phyloP scores from a whole-genome alignment of 345 rosid genomes.

The Firmiana major region DNA sequence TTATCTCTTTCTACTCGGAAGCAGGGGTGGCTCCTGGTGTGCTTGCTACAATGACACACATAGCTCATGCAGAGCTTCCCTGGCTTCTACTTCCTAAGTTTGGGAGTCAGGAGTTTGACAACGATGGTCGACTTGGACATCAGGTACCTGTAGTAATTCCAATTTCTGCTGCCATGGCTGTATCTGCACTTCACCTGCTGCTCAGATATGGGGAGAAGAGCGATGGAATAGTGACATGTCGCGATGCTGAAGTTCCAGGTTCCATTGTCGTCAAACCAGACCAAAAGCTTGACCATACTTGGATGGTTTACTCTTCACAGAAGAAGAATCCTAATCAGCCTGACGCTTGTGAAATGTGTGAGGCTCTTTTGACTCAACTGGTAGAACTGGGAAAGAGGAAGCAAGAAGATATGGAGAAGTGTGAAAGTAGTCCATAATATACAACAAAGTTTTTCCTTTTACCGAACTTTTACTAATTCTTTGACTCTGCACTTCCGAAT shows the following conservation, averaged over 20 bases:
- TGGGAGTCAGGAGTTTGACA: conserved; percentile 24
- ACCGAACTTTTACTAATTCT: not conserved
- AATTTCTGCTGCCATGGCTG: conserved; percentile 56
- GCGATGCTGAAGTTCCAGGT: conserved; percentile 69
- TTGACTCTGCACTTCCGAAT: not conserved
- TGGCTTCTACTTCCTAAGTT: conserved; percentile 48
- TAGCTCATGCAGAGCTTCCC: conserved; percentile 71
- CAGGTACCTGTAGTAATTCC: conserved; percentile 59
- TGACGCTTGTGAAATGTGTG: conserved; percentile 59
- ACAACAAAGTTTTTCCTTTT: not conserved
- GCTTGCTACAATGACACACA: conserved; percentile 55
- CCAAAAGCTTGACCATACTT: conserved; percentile 55
- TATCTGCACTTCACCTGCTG: conserved; percentile 57
- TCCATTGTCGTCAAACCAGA: conserved; percentile 53
- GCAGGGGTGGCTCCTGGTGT: conserved; percentile 52
- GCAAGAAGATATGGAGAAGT: conserved; percentile 20
- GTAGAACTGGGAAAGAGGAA: conserved; percentile 44
- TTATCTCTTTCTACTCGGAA: conserved; percentile 58
- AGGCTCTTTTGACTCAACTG: conserved; percentile 54
- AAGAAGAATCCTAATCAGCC: conserved; percentile 41
- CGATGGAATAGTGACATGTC: conserved; percentile 55
- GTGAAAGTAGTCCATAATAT: not conserved
- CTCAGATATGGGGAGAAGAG: conserved; percentile 72
- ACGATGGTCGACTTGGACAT: conserved; percentile 28
- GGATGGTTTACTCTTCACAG: conserved; percentile 62